These are phyloP conservation scores for Blastomyces percursus DNA, from an alignment of 2,329 filamentous ascomycete genomes.

Conservation along the genomic window DNA sequence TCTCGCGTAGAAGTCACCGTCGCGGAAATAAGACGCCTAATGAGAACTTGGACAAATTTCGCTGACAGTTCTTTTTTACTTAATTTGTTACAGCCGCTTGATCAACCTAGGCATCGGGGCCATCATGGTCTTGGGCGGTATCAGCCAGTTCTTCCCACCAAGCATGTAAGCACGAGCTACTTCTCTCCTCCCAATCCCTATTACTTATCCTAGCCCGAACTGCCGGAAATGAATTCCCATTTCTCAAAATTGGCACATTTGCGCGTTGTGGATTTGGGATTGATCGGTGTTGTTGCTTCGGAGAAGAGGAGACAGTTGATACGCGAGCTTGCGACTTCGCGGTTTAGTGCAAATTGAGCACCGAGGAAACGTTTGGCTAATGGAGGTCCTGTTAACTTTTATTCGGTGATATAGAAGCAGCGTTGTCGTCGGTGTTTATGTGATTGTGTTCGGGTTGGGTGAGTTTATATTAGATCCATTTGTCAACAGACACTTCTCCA, in stretches of 20 bases:
- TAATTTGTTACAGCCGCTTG: conserved; percentile 56
- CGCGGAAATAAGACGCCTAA: not conserved
- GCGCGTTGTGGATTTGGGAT: not conserved
- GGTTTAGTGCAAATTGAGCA: not conserved
- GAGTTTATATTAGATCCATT: conserved; percentile 25
- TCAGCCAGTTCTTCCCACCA: conserved; percentile 38
- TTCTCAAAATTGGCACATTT: not conserved
- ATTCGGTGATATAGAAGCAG: conserved; percentile 43
- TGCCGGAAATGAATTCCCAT: not conserved
- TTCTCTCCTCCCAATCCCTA: not conserved
- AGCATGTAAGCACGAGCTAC: conserved; percentile 20
- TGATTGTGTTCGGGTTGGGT: conserved; percentile 84
- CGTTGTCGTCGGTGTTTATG: conserved; percentile 72
- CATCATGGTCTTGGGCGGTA: conserved; percentile 76
- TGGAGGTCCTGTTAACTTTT: not conserved
- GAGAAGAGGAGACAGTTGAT: not conserved
- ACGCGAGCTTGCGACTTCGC: not conserved
- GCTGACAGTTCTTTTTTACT: conserved; percentile 19
- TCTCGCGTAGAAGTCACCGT: not conserved
- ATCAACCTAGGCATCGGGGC: conserved; percentile 83
- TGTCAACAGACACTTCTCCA: not conserved
- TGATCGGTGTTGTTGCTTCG: not conserved
- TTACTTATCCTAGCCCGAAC: not conserved
- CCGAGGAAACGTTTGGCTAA: not conserved
- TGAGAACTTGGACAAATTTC: not conserved